Evolutionary conservation across 129 eudicot species (phyloP).

Genomic region (Helichrysum umbraculigerum): DNA sequence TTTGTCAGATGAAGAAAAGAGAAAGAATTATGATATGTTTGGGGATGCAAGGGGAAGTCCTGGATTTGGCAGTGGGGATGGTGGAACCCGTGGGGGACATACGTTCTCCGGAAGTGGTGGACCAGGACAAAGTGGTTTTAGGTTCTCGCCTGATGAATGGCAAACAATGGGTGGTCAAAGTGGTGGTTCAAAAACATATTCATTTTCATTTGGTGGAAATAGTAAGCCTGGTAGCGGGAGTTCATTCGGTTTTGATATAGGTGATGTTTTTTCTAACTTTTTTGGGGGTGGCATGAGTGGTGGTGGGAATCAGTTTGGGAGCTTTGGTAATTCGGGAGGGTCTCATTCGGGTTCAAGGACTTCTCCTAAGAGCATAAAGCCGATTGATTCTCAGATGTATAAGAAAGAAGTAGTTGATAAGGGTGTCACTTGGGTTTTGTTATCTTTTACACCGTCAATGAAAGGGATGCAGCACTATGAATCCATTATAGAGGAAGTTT

Average conservation of each 20-base stretch:
- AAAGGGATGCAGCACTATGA: slow-evolving; percentile 53
- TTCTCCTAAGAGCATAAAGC: slow-evolving; percentile 43
- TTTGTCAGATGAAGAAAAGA: slow-evolving; percentile 81
- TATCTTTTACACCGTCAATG: slow-evolving; percentile 51
- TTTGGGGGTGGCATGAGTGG: slow-evolving; percentile 78
- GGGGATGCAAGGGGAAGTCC: slow-evolving; percentile 84
- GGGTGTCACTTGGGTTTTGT: slow-evolving; percentile 78
- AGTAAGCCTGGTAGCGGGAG: slow-evolving; percentile 37
- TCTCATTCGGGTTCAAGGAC: slow-evolving; percentile 39
- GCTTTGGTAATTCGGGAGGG: slow-evolving; percentile 62
- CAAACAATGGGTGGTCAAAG: slow-evolving; percentile 79
- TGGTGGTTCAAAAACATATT: slow-evolving; percentile 67
- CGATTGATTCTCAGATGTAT: slow-evolving; percentile 54
- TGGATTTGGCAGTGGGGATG: slow-evolving; percentile 61
- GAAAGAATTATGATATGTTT: slow-evolving; percentile 89
- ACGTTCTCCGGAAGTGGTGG: slow-evolving; percentile 73
- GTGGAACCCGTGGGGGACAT: slow-evolving; percentile 53
- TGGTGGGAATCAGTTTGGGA: slow-evolving; percentile 64
- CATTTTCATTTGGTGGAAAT: slow-evolving; percentile 93
- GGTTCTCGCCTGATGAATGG: slow-evolving; percentile 75
- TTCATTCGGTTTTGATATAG: slow-evolving; percentile 65
- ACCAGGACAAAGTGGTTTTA: slow-evolving; percentile 77
- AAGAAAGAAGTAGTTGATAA: slow-evolving; percentile 67
- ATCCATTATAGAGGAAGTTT: slow-evolving; percentile 60
- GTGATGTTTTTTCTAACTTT: slow-evolving; percentile 80